Percentiles rank a stretch among this genome's conserved stretches.
phyloP scores from a whole-genome alignment of 73 alveolate genomes.

The Blepharisma stoltei region DNA sequence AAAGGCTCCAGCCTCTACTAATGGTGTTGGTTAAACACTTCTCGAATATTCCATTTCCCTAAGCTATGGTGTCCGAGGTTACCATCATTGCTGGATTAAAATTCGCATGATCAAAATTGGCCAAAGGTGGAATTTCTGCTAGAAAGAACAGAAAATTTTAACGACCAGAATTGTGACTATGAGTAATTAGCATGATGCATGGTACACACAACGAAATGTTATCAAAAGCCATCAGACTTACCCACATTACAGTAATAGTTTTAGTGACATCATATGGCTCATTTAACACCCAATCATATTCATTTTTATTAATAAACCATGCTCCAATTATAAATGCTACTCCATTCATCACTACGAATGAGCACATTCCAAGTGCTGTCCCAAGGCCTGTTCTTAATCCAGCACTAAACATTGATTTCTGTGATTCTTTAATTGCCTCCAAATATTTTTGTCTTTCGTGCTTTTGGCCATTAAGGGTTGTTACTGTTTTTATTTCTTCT shows the following conservation, averaged over 20 bases:
- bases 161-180: no score
- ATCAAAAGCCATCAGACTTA: slow-evolving; percentile 7
- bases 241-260: not conserved
- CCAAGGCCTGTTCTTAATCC: slow-evolving; percentile 19
- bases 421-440: not conserved
- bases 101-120: no score
- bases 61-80: no score
- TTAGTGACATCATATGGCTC: not conserved
- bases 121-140: no score
- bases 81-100: no score
- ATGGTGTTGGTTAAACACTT: no score
- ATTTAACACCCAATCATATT: not conserved
- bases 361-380: not conserved
- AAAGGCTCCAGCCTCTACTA: no score
- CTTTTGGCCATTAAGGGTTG: slow-evolving; percentile 36
- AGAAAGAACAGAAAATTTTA: no score
- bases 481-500: slow-evolving; percentile 61
- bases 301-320: not conserved
- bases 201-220: slow-evolving; percentile 51
- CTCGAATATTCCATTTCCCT: no score
- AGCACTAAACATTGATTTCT: not conserved
- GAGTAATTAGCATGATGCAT: slow-evolving; percentile 31
- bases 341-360: not conserved
- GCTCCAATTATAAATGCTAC: slow-evolving; percentile 4
- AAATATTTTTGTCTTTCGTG: slow-evolving; percentile 19